A percentile compares a stretch with the other conserved stretches of the same genome.
These are phyloP conservation scores for Pythium phragmiticola DNA, from an alignment of 352 stramenopile species.

Conservation along the genomic window DNA sequence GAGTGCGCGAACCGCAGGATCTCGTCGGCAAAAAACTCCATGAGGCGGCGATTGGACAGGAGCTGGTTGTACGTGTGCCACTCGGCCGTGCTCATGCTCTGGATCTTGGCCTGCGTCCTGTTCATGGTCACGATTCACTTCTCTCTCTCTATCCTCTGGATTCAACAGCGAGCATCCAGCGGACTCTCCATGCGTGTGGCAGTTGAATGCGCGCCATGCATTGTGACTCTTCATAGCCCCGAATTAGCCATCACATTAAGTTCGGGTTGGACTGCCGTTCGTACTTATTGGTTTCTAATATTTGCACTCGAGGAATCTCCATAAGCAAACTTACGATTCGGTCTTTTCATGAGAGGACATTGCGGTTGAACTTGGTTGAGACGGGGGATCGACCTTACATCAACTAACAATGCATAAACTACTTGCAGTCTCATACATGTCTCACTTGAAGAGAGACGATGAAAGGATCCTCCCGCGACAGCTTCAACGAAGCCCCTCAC, in stretches of 20 bases:
- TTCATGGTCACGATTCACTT: conserved; percentile 29
- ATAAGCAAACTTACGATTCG: too few relatives aligned
- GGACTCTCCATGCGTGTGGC: neutral
- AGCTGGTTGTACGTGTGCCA: conserved; percentile 76
- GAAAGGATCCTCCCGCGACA: too few relatives aligned
- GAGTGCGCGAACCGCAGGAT: conserved; percentile 59
- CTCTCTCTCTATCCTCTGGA: neutral
- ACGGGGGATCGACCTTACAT: too few relatives aligned
- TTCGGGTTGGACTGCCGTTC: neutral
- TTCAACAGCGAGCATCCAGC: neutral
- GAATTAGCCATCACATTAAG: conserved; percentile 3
- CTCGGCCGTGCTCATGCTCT: conserved; percentile 76
- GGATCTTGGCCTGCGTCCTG: conserved; percentile 71
- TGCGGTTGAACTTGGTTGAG: too few relatives aligned
- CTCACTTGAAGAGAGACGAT: too few relatives aligned
- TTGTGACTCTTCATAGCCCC: neutral
- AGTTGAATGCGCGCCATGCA: neutral
- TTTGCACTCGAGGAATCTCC: neutral
- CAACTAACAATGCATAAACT: too few relatives aligned
- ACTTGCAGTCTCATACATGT: too few relatives aligned
- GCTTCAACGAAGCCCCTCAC: too few relatives aligned
- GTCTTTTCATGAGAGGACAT: neutral
- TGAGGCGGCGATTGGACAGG: conserved; percentile 47
- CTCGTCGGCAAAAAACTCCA: conserved; percentile 62
- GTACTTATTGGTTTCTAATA: neutral